Conservation (phyloP, 371 early-diverging fungal genomes). For the Mortierella sp. region DNA sequence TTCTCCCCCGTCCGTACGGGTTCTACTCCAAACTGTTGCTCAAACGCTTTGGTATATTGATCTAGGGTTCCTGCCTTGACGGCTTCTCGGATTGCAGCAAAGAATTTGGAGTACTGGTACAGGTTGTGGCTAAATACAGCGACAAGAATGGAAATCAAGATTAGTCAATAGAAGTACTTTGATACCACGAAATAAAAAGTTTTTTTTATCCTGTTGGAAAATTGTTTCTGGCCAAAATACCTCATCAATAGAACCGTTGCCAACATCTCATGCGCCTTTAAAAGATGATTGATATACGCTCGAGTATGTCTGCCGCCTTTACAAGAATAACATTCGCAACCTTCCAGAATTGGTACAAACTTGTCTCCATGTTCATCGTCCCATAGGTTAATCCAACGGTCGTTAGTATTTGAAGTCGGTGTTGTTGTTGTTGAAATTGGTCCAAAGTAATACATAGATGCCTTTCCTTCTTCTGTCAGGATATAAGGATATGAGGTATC, state of each 20-base stretch:
- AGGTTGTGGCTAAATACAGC: slow-evolving; percentile 71
- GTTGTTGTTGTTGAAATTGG: neutral
- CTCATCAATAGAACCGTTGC: slow-evolving; percentile 81
- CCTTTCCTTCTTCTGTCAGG: slow-evolving; percentile 68
- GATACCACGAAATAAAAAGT: neutral
- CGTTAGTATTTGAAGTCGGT: slow-evolving; percentile 12
- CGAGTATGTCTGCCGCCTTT: slow-evolving; percentile 68
- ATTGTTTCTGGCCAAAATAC: too few species aligned
- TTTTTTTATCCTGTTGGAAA: too few species aligned
- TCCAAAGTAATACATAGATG: slow-evolving; percentile 61
- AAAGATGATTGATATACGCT: slow-evolving; percentile 83
- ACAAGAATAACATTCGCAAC: slow-evolving; percentile 78
- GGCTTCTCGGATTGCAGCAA: slow-evolving; percentile 68
- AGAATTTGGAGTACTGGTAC: slow-evolving; percentile 73
- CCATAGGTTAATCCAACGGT: slow-evolving; percentile 66
- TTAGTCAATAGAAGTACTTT: neutral
- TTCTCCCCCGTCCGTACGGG: slow-evolving; percentile 40
- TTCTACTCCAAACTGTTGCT: slow-evolving; percentile 25
- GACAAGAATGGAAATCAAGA: neutral
- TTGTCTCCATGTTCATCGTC: slow-evolving; percentile 62
- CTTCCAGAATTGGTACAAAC: slow-evolving; percentile 71
- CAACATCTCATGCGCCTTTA: slow-evolving; percentile 85
- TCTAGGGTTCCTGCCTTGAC: slow-evolving; percentile 67
- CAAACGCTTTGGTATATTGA: slow-evolving; percentile 21
- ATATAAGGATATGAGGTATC: slow-evolving; percentile 71